Conservation (phyloP, 73 alveolate species). For the Paramecium primaurelia region DNA sequence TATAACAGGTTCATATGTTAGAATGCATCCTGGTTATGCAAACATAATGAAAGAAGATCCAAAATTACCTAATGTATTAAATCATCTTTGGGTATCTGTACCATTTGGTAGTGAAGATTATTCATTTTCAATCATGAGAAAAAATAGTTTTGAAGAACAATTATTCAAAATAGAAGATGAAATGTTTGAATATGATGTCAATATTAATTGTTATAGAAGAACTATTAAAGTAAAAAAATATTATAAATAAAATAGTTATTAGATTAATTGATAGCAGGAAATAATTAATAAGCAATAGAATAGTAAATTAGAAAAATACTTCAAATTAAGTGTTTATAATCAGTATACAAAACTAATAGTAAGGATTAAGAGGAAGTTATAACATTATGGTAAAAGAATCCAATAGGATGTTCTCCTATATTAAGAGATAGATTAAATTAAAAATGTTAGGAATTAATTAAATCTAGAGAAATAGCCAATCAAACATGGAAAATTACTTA, state of each 20-base stretch:
- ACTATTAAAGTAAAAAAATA: neutral
- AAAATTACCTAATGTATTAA: conserved; percentile 1
- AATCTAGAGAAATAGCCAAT: conserved; percentile 35
- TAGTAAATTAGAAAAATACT: neutral
- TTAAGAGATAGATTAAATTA: conserved; percentile 4
- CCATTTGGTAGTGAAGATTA: conserved; percentile 66
- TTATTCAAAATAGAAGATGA: conserved; percentile 64
- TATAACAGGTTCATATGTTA: conserved; percentile 36
- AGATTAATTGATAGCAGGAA: neutral
- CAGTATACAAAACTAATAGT: neutral
- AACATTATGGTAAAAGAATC: conserved; percentile 37
- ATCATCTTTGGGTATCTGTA: conserved; percentile 42
- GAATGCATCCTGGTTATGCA: conserved; percentile 54
- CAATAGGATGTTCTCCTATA: conserved; percentile 24
- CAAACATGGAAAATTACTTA: conserved; percentile 50
- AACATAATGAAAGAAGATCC: conserved; percentile 4
- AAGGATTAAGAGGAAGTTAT: conserved; percentile 52
- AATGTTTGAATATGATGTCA: conserved; percentile 61
- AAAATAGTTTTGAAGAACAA: conserved; percentile 58
- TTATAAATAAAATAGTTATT: neutral
- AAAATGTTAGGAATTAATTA: conserved; percentile 50
- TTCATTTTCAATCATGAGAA: conserved; percentile 57
- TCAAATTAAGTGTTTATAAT: neutral
- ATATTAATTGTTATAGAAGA: conserved; percentile 26
- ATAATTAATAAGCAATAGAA: neutral